phyloP scores from a whole-genome alignment of 2,329 filamentous ascomycete genomes.

The Akanthomyces uredinophilus region DNA sequence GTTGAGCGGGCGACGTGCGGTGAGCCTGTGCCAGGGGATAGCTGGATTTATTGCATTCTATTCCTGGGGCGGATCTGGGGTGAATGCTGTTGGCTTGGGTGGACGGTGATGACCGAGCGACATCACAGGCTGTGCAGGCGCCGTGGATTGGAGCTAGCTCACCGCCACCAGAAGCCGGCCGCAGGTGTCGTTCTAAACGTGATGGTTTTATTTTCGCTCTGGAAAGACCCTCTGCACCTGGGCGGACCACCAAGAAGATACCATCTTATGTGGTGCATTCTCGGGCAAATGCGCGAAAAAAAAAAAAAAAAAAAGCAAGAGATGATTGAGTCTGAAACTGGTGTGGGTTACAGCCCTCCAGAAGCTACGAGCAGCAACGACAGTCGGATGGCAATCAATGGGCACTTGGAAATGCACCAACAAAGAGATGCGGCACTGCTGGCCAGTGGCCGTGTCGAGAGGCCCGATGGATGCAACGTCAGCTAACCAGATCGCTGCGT shows the following conservation, averaged over 20 bases:
- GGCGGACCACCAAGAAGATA: too few species aligned
- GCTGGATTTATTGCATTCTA: not conserved
- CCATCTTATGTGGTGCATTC: not conserved
- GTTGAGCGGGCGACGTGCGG: not conserved
- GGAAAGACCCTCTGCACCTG: too few species aligned
- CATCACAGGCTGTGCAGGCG: not conserved
- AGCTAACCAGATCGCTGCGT: too few species aligned
- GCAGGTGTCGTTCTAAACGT: too few species aligned
- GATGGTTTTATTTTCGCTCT: too few species aligned
- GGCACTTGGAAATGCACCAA: not conserved
- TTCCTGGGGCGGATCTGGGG: not conserved
- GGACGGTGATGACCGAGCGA: not conserved
- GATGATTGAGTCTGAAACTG: slow-evolving; percentile 8
- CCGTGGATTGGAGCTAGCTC: not conserved
- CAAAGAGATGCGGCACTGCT: too few species aligned
- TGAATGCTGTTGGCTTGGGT: not conserved
- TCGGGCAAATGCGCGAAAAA: too few species aligned
- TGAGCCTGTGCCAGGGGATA: not conserved
- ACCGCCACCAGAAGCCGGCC: too few species aligned
- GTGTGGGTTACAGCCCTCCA: slow-evolving; percentile 5
- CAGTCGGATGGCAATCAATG: too few species aligned
- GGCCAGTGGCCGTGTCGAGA: too few species aligned
- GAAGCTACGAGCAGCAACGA: not conserved
- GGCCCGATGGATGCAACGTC: too few species aligned
- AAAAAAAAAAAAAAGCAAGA: not conserved